Evolutionary conservation across 352 stramenopile species (phyloP), one percentile per base, ranked within the genome.

Genomic region (Phytophthora tubulina): DNA sequence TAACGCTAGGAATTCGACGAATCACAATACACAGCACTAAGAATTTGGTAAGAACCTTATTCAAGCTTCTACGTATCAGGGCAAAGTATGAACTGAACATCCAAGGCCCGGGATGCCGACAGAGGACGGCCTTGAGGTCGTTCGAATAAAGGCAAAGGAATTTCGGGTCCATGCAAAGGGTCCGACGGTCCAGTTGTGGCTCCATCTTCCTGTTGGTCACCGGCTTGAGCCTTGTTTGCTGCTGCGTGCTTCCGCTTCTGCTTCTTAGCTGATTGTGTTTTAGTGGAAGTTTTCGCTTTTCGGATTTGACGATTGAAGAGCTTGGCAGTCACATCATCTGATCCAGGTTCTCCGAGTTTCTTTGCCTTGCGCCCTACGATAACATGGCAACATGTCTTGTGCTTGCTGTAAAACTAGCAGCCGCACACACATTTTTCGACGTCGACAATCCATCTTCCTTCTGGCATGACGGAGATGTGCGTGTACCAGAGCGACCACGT

Each of bases 381-480:
- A 59, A 60, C 36, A n/a, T 60, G 48, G 13, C 49, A 58, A 17
- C 60, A 67, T 3, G 36, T 67, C 30, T 54, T 54, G 33, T 32
- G 15, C 39, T 67, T 60, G 8, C 31, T 53, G 11, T 46, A 60
- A 42, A 13, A 63, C 14, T 57, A 63, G 15, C 62, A 51, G 0
- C 51, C 31, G 14, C 62, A 58, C 6, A 51, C 32, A 50, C 52
- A 57, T 3, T 51, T 57, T 2, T 55, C 36, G 0, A 63, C 42
- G 11, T 53, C 48, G 2, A 59, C 48, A 2, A 67, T 41, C 56
- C 56, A 63, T 3, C 56, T 31, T 7, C n/a, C 31, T 27, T 35
- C 41, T 17, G 56, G 42, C 42, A 63, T 54, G 14, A 1, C 3
- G 4, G 41, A 35, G 11, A 41, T 45, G 13, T 54, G 56, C 1